Base-by-base conservation (phyloP, 2,329 filamentous ascomycete genomes). In the Curvularia verruculosa region DNA sequence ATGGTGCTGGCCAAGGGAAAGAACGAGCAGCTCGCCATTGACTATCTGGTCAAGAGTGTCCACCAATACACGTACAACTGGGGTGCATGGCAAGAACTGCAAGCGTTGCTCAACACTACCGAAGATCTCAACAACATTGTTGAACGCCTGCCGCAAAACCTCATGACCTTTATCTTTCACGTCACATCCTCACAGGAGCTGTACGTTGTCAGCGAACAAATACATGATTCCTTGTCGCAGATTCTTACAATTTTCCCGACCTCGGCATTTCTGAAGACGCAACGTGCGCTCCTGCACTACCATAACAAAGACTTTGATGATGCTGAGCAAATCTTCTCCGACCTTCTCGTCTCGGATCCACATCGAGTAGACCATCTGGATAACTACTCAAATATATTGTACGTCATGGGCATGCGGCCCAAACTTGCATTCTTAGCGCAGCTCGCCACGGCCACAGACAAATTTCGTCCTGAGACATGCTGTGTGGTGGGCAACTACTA, bases 401-500 rank as follows among this genome's bases (percentile, higher is more conserved):
- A 97, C 73, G 94, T 99, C 28, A 89, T 98, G 81, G 89, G 90
- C 41, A 83, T 90, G 59, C 85, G 93, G 9, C 92, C 95, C 0
- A 96, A 96, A 71, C 83, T 99, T 21, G 93, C 94, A 0, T 97
- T 96, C 67, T 79, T 99, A 21, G 95, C 95, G 0, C 93, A 97
- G 69, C 82, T 97, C 10, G 96, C 95, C 67, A 93, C 91, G 1
- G 89, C 88, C 46, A 91, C 95, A 6, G 95, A 99, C 81, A 96
- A 94, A 70, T 99, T 99, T 77, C 89, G 95, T 0, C 94, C 95
- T 0, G 95, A 99, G 76, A 96, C 95, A 0, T 98, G 95, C 72
- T 96, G 96, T 52, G 94, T 98, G 0, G 89, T 98, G 23, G 95
- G 95, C 4, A 99, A 99, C 74, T 98, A 98, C 79, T 99, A 97